Evolutionary conservation across 257 asterid genomes (phyloP).

Genomic region (Rehmannia glutinosa): DNA sequence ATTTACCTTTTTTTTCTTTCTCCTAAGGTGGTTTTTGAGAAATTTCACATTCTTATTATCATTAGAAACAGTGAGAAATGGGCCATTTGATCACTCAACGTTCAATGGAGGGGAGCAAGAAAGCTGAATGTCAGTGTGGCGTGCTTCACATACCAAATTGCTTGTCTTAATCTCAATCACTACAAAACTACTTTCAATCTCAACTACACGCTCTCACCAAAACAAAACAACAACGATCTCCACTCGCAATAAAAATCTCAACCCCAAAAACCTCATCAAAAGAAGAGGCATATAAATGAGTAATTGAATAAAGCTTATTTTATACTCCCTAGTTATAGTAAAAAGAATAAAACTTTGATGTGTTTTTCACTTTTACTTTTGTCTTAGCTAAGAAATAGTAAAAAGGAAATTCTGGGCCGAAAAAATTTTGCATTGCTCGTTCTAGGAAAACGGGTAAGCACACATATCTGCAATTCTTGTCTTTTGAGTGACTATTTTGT

Average conservation of each 20-base stretch:
- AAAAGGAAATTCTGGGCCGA: constrained; percentile 23
- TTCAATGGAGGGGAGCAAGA: constrained; percentile 24
- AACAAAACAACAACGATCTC: not conserved
- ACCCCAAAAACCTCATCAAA: not conserved
- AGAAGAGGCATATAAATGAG: too few species aligned
- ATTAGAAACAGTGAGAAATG: not conserved
- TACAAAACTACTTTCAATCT: constrained; percentile 8
- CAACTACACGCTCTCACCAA: not conserved
- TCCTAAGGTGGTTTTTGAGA: too few species aligned
- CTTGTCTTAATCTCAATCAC: constrained; percentile 27
- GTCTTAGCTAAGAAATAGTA: constrained; percentile 32
- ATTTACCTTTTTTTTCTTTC: too few species aligned
- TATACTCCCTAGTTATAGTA: not conserved
- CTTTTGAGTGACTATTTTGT: constrained; percentile 26
- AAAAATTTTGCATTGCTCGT: constrained; percentile 32
- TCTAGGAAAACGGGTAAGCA: constrained; percentile 49
- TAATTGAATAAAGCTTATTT: not conserved
- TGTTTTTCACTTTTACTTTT: constrained; percentile 20
- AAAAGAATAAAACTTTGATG: constrained; percentile 8
- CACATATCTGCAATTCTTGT: constrained; percentile 36
- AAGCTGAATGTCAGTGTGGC: constrained; percentile 53
- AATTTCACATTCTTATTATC: too few species aligned
- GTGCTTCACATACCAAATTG: constrained; percentile 43
- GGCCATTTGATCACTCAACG: constrained; percentile 11
- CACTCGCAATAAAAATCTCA: constrained; percentile 6